phyloP scores from a whole-genome alignment of 257 asterid species.

The Avicennia marina region DNA sequence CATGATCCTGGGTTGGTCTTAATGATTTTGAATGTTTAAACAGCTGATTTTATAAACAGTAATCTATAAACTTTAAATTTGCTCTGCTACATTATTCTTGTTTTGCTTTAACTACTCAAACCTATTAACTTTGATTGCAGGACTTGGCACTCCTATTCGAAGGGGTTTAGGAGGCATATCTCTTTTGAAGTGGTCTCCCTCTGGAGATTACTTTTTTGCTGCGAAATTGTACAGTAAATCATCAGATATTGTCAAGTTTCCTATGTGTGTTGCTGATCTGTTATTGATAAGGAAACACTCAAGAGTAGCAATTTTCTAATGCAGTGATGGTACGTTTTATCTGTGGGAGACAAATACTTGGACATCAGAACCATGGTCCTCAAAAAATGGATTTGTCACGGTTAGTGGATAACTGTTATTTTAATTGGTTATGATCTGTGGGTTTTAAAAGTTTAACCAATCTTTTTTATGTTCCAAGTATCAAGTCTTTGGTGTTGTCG shows the following conservation, averaged over 20 bases:
- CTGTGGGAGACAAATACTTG: slow-evolving; percentile 98
- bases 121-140: slow-evolving; percentile 38
- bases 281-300: slow-evolving; percentile 8
- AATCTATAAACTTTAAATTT: background rate
- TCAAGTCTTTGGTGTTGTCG: too few relatives aligned
- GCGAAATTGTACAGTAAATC: slow-evolving; percentile 74
- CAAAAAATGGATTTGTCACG: slow-evolving; percentile 85
- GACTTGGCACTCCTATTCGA: slow-evolving; percentile 86
- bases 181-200: slow-evolving; percentile 92
- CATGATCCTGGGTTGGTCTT: slow-evolving; percentile 1
- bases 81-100: too few relatives aligned
- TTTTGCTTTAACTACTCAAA: too few relatives aligned
- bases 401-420: slow-evolving; percentile 50
- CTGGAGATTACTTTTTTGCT: slow-evolving; percentile 89
- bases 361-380: slow-evolving; percentile 98
- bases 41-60: background rate
- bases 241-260: slow-evolving; percentile 10
- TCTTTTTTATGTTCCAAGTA: too few relatives aligned
- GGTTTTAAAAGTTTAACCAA: too few relatives aligned
- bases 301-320: slow-evolving; percentile 16
- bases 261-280: slow-evolving; percentile 12
- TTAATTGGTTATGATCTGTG: too few relatives aligned
- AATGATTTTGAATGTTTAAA: background rate
- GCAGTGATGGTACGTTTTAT: slow-evolving; percentile 96
- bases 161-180: slow-evolving; percentile 98